These are phyloP conservation scores for Leucocoprinus leucothites DNA, from an alignment of 768 basidiomycete genomes.

Conservation along the genomic window DNA sequence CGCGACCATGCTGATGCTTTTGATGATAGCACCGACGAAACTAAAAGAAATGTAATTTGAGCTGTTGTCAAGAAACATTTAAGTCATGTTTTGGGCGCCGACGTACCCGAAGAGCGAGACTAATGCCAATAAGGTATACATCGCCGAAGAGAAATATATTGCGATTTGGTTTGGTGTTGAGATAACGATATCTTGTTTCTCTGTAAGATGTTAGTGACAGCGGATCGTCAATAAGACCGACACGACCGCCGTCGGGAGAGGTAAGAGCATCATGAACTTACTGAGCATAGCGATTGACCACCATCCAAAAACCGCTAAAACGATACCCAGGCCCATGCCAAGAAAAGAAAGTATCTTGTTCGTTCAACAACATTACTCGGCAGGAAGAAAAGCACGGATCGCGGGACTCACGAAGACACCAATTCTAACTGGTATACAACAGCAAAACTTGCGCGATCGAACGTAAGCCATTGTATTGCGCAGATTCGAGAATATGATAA, in stretches of 20 bases:
- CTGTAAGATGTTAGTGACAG: conserved; percentile 15
- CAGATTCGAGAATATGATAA: too few species aligned
- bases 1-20: conserved; percentile 37
- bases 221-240: not conserved
- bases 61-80: not conserved
- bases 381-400: not conserved
- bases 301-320: conserved; percentile 46
- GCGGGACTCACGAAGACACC: conserved; percentile 50
- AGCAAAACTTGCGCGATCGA: conserved; percentile 57
- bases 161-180: conserved; percentile 36
- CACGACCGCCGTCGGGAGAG: not conserved
- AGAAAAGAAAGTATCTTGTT: conserved; percentile 32
- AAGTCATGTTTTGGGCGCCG: not conserved
- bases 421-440: conserved; percentile 62
- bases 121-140: conserved; percentile 46
- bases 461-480: conserved; percentile 38
- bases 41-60: conserved; percentile 13
- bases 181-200: conserved; percentile 27
- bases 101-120: conserved; percentile 47
- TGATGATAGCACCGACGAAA: conserved; percentile 44
- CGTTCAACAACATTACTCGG: not conserved
- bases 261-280: conserved; percentile 26
- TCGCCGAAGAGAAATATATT: conserved; percentile 42
- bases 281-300: conserved; percentile 39
- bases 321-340: conserved; percentile 40